Evolutionary conservation across 106 monocot genomes (phyloP), one percentile per base, ranked within the genome.

Genomic region (Phalaenopsis aphrodite): DNA sequence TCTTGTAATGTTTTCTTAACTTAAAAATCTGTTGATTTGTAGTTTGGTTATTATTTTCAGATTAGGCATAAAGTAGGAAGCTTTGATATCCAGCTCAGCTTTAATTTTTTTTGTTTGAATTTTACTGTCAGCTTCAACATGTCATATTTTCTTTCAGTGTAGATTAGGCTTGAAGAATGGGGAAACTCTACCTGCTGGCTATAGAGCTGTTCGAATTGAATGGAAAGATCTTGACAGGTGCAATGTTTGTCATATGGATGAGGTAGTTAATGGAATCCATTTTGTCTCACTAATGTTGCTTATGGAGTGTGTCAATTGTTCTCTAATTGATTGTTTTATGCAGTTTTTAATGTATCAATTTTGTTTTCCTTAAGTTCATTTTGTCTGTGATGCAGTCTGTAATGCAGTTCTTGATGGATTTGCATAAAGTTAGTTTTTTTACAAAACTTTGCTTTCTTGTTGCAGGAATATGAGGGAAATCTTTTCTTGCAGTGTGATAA

Each of bases 191-290:
- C 84, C 91, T 66, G 84, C 79, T 71, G 87, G 89, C 66, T 99
- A 93, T 67, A 86, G 93, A 90, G 91, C 92, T 85, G 94, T 99
- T 91, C 83, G 78, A 78, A 84, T 94, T 75, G 87, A 89, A 16
- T 95, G 95, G 99, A 94, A 93, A 84, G 99, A 99, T 87, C 89
- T 99, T 56, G 99, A 99, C 82, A 86, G 84, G 73, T 99, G 99
- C 81, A 91, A 85, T 88, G 99, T 99, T 67, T 99, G 99, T 75
- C 89, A 99, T 80, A 99, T 90, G 93, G 99, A 99, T 87, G 99
- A 99, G 93, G 99, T 99, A 88, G 56, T 37, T 17, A 9, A 30
- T 76, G 4, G 24, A 49, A 14, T 76, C 18, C 42, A 10, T 48
- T 76, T 69, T 37, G 11, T 11, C 8, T 68, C 36, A 68, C 36